Base-by-base conservation (phyloP, 306 rosid genomes). In the Rosa chinensis region DNA sequence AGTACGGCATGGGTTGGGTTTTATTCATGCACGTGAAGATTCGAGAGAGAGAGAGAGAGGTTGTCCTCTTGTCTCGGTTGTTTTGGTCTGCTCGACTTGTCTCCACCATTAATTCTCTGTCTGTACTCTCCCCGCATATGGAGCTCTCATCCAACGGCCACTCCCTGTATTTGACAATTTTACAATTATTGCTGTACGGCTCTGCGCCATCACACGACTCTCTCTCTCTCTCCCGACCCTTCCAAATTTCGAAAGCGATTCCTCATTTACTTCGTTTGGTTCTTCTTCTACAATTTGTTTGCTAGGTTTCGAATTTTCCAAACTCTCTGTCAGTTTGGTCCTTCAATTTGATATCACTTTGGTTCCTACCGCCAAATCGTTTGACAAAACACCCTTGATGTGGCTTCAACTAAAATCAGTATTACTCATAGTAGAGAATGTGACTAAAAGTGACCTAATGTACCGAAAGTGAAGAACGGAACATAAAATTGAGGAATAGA, bases 231-330 rank as follows among this genome's bases (percentile, higher is more conserved):
- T 58, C 64, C 9, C 35, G 0, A 66, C 25, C 8, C 48, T 66
- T 66, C 48, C 48, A 66, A 66, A 66, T 66, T 39, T 66, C 71
- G 71, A 66, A 66, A 37, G 48, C 4, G 71, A 66, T 66, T 66
- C 48, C 48, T 25, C 67, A 62, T 3, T 10, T 25, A n/a, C 63
- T 56, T 25, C 25, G 17, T 25, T 63, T 63, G 69, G n/a, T 63
- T 28, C 40, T 63, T 28, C 40, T 62, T 11, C 42, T 12, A 3
- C 2, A 2, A 14, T 63, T 63, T 66, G 48, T 39, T 43, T 40
- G 6, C 20, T 16, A 3, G 4, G 48, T 66, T 18, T 66, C 71
- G 17, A 37, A 17, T 8, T 66, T 66, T 10, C 5, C 10, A 0
- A 56, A 52, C 10, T 56, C 63, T n/a, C 61, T 53, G 16, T 52